phyloP scores from a whole-genome alignment of 176 grass and related monocot genomes.

The Bonia amplexicaulis region DNA sequence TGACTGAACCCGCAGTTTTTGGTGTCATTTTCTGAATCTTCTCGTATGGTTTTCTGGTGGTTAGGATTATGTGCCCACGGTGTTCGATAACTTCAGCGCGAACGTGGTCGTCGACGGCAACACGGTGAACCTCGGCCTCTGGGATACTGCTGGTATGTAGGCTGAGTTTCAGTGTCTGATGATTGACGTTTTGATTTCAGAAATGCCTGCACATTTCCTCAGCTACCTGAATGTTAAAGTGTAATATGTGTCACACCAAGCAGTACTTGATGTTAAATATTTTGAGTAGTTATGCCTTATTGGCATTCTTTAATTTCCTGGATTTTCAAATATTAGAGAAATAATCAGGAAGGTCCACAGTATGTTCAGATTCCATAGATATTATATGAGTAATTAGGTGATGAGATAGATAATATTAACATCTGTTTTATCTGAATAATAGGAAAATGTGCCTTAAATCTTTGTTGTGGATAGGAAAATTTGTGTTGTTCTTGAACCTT shows the following conservation, averaged over 20 bases:
- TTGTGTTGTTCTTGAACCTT: background rate
- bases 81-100: slow-evolving; percentile 42
- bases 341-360: background rate
- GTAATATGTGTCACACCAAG: background rate
- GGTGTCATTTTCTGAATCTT: background rate
- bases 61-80: slow-evolving; percentile 50
- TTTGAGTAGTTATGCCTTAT: background rate
- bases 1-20: background rate
- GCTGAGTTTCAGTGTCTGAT: background rate
- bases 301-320: background rate
- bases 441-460: background rate
- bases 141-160: slow-evolving; percentile 45
- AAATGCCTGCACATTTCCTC: background rate
- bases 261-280: background rate
- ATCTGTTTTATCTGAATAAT: background rate
- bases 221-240: background rate
- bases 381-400: background rate
- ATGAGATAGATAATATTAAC: background rate
- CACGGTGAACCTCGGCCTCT: slow-evolving; percentile 49
- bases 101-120: slow-evolving; percentile 46
- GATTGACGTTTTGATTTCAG: background rate
- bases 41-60: background rate
- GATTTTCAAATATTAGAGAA: background rate
- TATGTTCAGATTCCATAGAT: background rate
- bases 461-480: background rate